Evolutionary conservation across 2,329 filamentous ascomycete genomes (phyloP), one percentile per base, ranked within the genome.

Genomic region (Cladosporium sp.): DNA sequence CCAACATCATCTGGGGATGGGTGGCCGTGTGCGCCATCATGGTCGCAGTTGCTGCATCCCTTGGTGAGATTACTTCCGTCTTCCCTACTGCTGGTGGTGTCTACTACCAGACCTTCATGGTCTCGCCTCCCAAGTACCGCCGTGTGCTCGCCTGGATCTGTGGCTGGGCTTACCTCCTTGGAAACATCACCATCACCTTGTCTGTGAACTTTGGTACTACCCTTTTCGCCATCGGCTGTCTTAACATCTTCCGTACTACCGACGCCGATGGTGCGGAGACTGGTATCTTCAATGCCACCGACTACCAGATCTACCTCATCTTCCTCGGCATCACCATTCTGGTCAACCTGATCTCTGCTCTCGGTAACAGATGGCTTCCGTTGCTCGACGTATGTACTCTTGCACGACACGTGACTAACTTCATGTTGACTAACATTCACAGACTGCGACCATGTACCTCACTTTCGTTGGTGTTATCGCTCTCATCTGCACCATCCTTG

Each of bases 121-220:
- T 93, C 16, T 84, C 89, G 0, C 83, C 88, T 21, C 76, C 83
- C 28, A 77, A 76, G 18, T 89, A 85, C 79, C 87, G 89, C 62
- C 85, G 84, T 49, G 79, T 90, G 18, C 82, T 88, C 18, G 88
- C 88, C 34, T 92, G 88, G 86, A 86, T 91, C 58, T 90, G 88
- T 69, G 90, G 90, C 67, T 93, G 90, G 90, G 81, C 89, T 25
- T 93, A 91, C 74, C 85, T 91, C 21, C 87, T 92, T 60, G 91
- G 91, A 66, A 93, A 93, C 79, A 89, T 92, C 76, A 92, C 89
- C 70, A 93, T 93, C 70, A 92, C 90, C 0, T 82, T 92, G n/a
- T 86, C 89, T n/a, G 90, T 92, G 74, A 91, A 91, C 80, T 93
- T 92, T 72, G 91, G 89, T 73, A 84, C 83, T n/a, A 79, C 83